These are phyloP conservation scores for Neonectria magnoliae DNA, from an alignment of 2,329 filamentous ascomycete genomes.

Conservation along the genomic window DNA sequence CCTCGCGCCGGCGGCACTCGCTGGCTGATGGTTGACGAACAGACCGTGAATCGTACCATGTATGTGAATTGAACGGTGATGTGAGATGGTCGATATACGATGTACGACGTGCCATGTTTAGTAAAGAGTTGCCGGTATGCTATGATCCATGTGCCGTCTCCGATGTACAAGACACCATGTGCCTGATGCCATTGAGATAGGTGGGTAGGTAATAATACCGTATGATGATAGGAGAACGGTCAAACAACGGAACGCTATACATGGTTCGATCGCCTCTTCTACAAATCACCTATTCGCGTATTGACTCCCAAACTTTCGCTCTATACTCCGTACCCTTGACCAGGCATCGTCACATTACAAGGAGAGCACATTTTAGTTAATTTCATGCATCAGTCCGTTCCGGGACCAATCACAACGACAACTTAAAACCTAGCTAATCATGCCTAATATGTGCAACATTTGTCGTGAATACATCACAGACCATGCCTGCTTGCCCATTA, in stretches of 20 bases:
- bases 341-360: neutral
- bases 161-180: neutral
- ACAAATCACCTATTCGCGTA: neutral
- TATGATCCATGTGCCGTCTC: no score
- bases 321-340: neutral
- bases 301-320: neutral
- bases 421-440: neutral
- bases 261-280: neutral
- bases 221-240: neutral
- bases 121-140: neutral
- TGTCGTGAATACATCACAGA: neutral
- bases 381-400: neutral
- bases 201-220: neutral
- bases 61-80: neutral
- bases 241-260: neutral
- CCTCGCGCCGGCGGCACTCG: neutral
- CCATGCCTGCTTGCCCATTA: neutral
- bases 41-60: neutral
- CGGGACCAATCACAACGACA: neutral
- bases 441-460: neutral
- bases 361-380: neutral
- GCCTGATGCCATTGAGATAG: neutral
- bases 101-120: neutral
- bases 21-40: neutral
- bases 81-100: neutral